Evolutionary conservation across 768 basidiomycete species (phyloP), one percentile per base, ranked within the genome.

Genomic region (Mrakia gelida): DNA sequence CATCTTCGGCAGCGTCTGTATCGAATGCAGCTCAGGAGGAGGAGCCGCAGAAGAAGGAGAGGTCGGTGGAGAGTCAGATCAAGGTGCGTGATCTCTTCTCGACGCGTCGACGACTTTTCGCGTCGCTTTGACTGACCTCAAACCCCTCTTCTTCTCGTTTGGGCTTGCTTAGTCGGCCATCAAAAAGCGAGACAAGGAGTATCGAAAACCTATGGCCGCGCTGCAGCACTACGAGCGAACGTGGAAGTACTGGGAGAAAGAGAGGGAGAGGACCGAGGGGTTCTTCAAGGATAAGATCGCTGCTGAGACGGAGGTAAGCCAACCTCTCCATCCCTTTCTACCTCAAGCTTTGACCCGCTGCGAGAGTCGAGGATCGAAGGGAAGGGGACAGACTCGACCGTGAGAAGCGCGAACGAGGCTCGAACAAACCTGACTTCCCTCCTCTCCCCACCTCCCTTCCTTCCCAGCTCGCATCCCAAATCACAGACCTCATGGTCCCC

Each of bases 211-310:
- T 10, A 70, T 70, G 67, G 67, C 38, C 26, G 32, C 67, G 1
- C 67, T 70, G 2, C 23, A 70, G 67, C 34, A 70, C 41, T 41
- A 70, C 67, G 8, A 41, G 18, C 67, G 67, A 26, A 70, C 41
- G 23, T 10, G 13, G 34, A 70, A 70, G 34, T 41, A 70, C 41
- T 70, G 38, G 38, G 38, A 41, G 38, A 70, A 70, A 7, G 38
- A 70, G 67, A 70, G 34, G 67, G 67, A 70, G 38, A 21, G 26
- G 38, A 70, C 67, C 5, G 67, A 70, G 9, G 67, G 67, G 34
- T 70, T 41, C 21, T 70, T 70, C 23, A 70, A 70, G 67, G 67
- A 70, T 21, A 70, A 43, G 38, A 45, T 70, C 11, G 38, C 34
- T 34, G 34, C 34, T 21, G 67, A 70, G 67, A 70, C 21, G 41